Percentiles rank a stretch among this genome's conserved stretches.
Evolutionary conservation across 306 rosid species (phyloP).

Genomic region (Argentina anserina): DNA sequence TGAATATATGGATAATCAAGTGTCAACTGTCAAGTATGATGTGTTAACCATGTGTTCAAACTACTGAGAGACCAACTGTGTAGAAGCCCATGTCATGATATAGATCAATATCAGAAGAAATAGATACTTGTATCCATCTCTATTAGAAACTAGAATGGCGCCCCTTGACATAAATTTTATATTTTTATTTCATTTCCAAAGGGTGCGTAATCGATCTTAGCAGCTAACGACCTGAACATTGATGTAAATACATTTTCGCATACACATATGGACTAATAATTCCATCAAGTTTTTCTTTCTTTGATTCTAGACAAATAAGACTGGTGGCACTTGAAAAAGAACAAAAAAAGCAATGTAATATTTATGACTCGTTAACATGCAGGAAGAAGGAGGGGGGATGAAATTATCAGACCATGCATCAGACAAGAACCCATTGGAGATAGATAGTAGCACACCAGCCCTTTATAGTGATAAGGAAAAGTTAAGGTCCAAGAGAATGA

Average conservation of each 20-base stretch:
- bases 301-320: not conserved
- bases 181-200: not conserved
- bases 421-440: conserved; percentile 59
- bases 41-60: not conserved
- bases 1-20: not conserved
- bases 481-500: conserved; percentile 47
- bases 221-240: not conserved
- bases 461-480: conserved; percentile 66
- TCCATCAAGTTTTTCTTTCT: not conserved
- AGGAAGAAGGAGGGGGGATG: conserved; percentile 60
- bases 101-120: not conserved
- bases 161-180: not conserved
- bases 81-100: not conserved
- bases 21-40: not conserved
- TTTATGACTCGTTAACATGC: conserved; percentile 6
- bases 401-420: conserved; percentile 63
- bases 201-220: not conserved
- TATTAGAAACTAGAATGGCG: not conserved
- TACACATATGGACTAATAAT: not conserved
- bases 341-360: not conserved
- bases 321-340: not conserved
- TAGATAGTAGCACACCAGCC: conserved; percentile 90
- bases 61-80: not conserved
- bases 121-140: not conserved
- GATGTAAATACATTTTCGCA: not conserved